Conservation (phyloP, 225 moss, liverwort and hornwort species). For the Polytrichum commune region DNA sequence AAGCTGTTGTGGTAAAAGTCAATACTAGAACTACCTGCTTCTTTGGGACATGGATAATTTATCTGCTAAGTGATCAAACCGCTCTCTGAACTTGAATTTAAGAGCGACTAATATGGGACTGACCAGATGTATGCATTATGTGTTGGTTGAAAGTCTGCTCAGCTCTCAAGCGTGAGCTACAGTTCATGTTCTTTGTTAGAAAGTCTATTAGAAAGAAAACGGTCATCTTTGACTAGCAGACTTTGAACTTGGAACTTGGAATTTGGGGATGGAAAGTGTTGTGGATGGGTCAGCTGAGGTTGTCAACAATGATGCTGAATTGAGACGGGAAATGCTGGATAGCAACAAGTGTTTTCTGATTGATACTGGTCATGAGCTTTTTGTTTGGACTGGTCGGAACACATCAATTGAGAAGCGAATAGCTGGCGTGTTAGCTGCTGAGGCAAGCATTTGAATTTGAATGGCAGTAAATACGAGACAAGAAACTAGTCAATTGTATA, state of each 20-base stretch:
- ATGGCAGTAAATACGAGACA: background rate
- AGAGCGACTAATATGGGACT: too few species aligned
- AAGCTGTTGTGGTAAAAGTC: conserved; percentile 47
- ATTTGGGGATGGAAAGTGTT: conserved; percentile 31
- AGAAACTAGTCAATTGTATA: too few species aligned
- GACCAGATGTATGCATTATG: too few species aligned
- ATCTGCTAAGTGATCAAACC: too few species aligned
- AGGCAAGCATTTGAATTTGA: conserved; percentile 26
- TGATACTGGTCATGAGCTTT: conserved; percentile 43
- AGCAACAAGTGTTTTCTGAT: conserved; percentile 43
- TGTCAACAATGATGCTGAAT: conserved; percentile 20
- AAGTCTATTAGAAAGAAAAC: too few species aligned
- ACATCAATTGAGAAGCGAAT: conserved; percentile 53
- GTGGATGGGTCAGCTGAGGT: conserved; percentile 48
- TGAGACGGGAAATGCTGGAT: conserved; percentile 26
- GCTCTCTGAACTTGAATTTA: too few species aligned
- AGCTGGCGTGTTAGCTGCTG: conserved; percentile 42
- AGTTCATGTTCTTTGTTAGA: too few species aligned
- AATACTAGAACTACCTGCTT: background rate
- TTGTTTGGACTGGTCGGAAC: conserved; percentile 56
- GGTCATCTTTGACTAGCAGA: too few species aligned
- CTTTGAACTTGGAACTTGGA: too few species aligned
- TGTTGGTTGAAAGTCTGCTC: too few species aligned
- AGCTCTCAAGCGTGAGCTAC: too few species aligned
- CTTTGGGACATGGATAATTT: too few species aligned